Base-by-base conservation (phyloP, 345 rosid species). In the Camelina hispida region DNA sequence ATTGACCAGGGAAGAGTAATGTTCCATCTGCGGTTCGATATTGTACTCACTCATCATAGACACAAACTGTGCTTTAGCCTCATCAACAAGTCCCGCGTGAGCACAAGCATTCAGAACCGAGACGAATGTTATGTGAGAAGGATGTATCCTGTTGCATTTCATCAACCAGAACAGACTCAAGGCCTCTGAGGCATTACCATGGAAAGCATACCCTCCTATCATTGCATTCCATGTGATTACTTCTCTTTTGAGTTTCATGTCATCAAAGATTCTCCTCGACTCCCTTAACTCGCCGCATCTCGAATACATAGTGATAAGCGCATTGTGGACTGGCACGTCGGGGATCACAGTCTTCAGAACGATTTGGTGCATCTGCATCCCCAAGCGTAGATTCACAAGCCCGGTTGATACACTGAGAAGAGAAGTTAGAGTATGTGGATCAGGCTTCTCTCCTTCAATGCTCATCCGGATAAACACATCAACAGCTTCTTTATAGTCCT, bases 141-240 rank as follows among this genome's bases (percentile, higher is more conserved):
- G 94, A 62, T 44, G 75, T 55, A 91, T 85, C 35, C 69, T 67
- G 44, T 61, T 69, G 35, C 72, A 66, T 68, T 75, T 89, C 94
- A 91, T 89, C 77, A 71, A 47, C 44, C 73, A 10, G 64, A 86
- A 89, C 47, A 89, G 68, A 57, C 81, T 65, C 20, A 89, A 78
- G 74, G 94, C 91, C 76, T 87, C 88, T 2, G 66, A 44, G 28
- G 86, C 84, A 60, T 82, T 78, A 58, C 93, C 93, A 69, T 91
- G 91, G 57, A 87, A 85, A 47, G 97, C 87, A 54, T 84, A 91
- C 28, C 92, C 97, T 74, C 97, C 89, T 30, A 91, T 91, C 88
- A 89, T 91, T 17, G 94, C 94, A 76, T 91, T 91, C 94, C 97
- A 91, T 35, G 94, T 77, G 74, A 89, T 78, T 9, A 91, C 92